Percentiles rank a stretch among this genome's conserved stretches.
These are phyloP conservation scores for Phialemonium atrogriseum DNA, from an alignment of 2,329 filamentous ascomycete genomes.

Conservation along the genomic window DNA sequence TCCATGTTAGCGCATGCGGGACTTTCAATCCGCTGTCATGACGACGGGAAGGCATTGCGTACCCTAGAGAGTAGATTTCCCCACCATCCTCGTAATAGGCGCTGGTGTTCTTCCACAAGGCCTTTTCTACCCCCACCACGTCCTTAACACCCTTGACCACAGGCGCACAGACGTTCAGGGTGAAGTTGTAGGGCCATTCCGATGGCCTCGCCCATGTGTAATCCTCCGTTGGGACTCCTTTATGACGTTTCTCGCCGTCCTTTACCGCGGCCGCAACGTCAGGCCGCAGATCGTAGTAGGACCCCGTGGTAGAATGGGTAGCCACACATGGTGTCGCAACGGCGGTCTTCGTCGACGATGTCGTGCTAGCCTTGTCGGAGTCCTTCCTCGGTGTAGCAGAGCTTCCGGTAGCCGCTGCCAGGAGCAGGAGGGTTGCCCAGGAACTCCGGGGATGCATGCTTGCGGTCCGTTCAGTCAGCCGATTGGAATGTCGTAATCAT, in stretches of 20 bases:
- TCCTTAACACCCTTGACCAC: constrained; percentile 59
- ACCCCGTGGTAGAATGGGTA: constrained; percentile 44
- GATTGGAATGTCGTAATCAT: neutral
- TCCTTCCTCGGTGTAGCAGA: constrained; percentile 20
- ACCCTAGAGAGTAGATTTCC: constrained; percentile 69
- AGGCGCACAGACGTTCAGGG: constrained; percentile 70
- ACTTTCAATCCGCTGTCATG: too few relatives aligned
- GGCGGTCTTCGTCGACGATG: constrained; percentile 29
- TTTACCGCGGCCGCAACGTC: constrained; percentile 39
- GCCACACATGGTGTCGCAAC: constrained; percentile 45
- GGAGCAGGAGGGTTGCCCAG: constrained; percentile 22
- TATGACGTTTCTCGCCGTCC: constrained; percentile 34
- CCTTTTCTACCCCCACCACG: constrained; percentile 55
- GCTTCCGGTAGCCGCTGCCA: constrained; percentile 21
- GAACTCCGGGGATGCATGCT: constrained; percentile 15
- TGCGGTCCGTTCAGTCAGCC: too few relatives aligned
- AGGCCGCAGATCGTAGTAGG: constrained; percentile 51
- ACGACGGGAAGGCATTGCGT: constrained; percentile 22
- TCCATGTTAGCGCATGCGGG: constrained; percentile 10
- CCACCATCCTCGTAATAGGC: constrained; percentile 64
- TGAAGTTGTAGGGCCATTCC: constrained; percentile 76
- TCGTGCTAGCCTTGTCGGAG: constrained; percentile 13
- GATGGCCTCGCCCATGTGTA: constrained; percentile 58
- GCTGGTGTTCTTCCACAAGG: constrained; percentile 63
- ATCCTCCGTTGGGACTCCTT: constrained; percentile 35